Evolutionary conservation across 805 yeast species (phyloP).

Genomic region (Candida railenensis): DNA sequence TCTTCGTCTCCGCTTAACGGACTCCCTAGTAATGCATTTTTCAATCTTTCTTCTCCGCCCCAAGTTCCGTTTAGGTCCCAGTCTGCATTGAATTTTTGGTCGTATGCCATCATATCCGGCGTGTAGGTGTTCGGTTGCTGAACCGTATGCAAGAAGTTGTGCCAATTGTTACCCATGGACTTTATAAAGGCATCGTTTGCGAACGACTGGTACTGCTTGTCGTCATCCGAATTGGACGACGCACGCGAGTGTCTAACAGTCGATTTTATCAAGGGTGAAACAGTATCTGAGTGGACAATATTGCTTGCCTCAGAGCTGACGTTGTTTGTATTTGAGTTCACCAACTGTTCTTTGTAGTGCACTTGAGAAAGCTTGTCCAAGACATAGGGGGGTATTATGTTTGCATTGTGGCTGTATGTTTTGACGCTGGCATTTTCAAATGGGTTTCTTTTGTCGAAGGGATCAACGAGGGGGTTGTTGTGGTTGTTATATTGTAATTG

Average conservation of each 20-base stretch:
- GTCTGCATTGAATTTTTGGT: slow-evolving; percentile 28
- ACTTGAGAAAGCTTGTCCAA: slow-evolving; percentile 51
- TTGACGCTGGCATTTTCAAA: slow-evolving; percentile 25
- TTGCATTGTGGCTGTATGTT: slow-evolving; percentile 35
- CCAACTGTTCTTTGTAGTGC: slow-evolving; percentile 37
- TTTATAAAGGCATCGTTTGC: slow-evolving; percentile 37
- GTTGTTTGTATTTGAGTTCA: slow-evolving; percentile 28
- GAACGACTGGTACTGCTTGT: slow-evolving; percentile 34
- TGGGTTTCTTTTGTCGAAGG: slow-evolving; percentile 16
- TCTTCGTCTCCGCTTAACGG: slow-evolving; percentile 27
- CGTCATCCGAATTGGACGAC: slow-evolving; percentile 16
- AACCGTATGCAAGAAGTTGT: slow-evolving; percentile 46
- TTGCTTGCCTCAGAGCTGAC: slow-evolving; percentile 9
- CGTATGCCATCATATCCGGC: slow-evolving; percentile 21
- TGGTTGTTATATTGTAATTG: not conserved
- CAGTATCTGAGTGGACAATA: not conserved
- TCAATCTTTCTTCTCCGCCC: slow-evolving; percentile 71
- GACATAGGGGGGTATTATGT: slow-evolving; percentile 61
- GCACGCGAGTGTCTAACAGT: not conserved
- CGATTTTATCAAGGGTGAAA: not conserved
- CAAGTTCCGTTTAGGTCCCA: slow-evolving; percentile 51
- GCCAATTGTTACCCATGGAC: slow-evolving; percentile 47
- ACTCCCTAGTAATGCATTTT: slow-evolving; percentile 46
- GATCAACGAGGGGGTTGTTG: not conserved
- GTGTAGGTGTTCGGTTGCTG: slow-evolving; percentile 43